Base-by-base conservation (phyloP, 2,329 filamentous ascomycete genomes). In the Karstenula rhodostoma region DNA sequence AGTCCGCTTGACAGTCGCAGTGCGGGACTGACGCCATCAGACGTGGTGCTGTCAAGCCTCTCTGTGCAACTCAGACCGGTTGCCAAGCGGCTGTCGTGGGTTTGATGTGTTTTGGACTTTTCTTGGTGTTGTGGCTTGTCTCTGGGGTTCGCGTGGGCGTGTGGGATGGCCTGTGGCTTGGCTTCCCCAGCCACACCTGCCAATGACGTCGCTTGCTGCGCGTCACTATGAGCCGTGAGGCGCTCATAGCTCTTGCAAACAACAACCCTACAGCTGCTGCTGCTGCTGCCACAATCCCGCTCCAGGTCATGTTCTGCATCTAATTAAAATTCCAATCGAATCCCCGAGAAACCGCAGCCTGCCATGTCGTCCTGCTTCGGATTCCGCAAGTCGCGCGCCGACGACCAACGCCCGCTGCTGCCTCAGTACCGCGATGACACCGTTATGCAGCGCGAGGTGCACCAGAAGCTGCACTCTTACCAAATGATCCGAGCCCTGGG, bases 381-480 rank as follows among this genome's bases (percentile, higher is more conserved):
- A 48, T 81, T 83, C 64, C 80, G 83, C 72, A 83, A 83, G 70
- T 78, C 79, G 61, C 80, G 82, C 68, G 83, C 82, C 56, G 84
- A 84, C 59, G 91, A 94, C 73, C 89, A 87, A 55, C 73, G 67
- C 72, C 93, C 93, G 63, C 84, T 97, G 58, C 87, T 97, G 51
- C 91, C 93, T 59, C 89, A 89, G 70, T 95, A 95, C 83, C 84
- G 88, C 70, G 90, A 96, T 77, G 92, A 95, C 71, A 96, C 94
- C 0, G 80, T 84, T 33, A 81, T 94, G 56, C 92, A 97, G 84
- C 85, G 88, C 50, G 84, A 88, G 70, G 85, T 96, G 60, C 92
- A 94, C 73, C 89, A 94, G 77, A 97, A 97, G 83, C 86, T 98
- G 62, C 94, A 97, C 79, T 90, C 90, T 27, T 97, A 97, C 75